Conservation (phyloP, 2,329 filamentous ascomycete species). For the Aspergillus transmontanensis region DNA sequence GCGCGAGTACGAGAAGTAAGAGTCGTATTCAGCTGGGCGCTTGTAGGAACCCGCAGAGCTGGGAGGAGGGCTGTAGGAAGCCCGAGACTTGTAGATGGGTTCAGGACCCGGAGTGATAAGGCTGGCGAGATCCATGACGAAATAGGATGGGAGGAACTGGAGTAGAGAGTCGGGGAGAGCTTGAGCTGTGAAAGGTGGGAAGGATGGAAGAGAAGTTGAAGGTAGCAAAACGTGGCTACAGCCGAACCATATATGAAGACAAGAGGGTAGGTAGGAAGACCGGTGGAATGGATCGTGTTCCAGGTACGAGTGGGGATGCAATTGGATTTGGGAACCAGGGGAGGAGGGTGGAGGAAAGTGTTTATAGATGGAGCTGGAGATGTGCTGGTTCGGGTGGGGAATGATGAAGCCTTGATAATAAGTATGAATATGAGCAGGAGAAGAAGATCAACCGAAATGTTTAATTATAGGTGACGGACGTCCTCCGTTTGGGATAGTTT, state of each 20-base stretch:
- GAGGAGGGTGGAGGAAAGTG: constrained; percentile 15
- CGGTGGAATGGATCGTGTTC: constrained; percentile 5
- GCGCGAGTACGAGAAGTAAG: constrained; percentile 33
- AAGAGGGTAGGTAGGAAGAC: constrained; percentile 1
- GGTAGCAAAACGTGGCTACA: constrained; percentile 5
- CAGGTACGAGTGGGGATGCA: constrained; percentile 16
- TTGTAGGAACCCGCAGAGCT: constrained; percentile 24
- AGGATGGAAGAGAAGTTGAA: neutral
- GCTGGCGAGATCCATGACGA: constrained; percentile 40
- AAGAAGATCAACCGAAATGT: constrained; percentile 17
- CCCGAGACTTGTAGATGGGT: constrained; percentile 20
- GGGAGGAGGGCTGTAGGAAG: constrained; percentile 20
- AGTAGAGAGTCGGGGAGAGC: constrained; percentile 4
- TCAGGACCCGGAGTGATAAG: constrained; percentile 31
- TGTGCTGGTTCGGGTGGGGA: constrained; percentile 22
- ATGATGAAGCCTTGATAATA: constrained; percentile 13
- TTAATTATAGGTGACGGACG: constrained; percentile 23
- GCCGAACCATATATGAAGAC: constrained; percentile 14
- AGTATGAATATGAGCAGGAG: neutral
- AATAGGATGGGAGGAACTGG: constrained; percentile 11
- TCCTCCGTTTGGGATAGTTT: constrained; percentile 3
- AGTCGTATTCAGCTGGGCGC: constrained; percentile 22
- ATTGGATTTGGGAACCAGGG: constrained; percentile 13
- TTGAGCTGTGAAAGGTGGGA: constrained; percentile 10
- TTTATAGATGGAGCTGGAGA: constrained; percentile 24